phyloP scores from a whole-genome alignment of 805 yeast genomes.

The Kodamaea leandrae region DNA sequence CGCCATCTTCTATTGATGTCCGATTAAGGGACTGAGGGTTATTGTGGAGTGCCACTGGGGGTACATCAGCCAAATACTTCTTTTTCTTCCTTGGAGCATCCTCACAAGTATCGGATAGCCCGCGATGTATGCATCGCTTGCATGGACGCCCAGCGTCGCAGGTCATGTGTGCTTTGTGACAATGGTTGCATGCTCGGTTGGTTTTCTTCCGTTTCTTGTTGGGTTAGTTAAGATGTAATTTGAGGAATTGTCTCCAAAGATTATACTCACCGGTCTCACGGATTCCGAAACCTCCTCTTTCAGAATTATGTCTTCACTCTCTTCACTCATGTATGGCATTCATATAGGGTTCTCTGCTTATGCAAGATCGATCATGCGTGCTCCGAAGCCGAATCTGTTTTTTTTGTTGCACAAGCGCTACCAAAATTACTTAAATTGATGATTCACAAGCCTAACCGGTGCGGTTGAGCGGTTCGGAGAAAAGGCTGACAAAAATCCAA shows the following conservation, averaged over 20 bases:
- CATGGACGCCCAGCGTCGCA: conserved; percentile 88
- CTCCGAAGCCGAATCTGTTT: conserved; percentile 9
- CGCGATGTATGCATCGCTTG: conserved; percentile 68
- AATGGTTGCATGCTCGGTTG: conserved; percentile 83
- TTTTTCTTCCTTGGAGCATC: conserved; percentile 89
- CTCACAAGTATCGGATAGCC: conserved; percentile 65
- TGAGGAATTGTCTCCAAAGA: not conserved
- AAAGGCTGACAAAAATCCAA: no score
- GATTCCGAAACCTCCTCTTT: not conserved
- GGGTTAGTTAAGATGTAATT: conserved; percentile 1
- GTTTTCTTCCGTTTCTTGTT: conserved; percentile 58
- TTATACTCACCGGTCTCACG: conserved; percentile 8
- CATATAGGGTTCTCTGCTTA: not conserved
- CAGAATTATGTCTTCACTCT: not conserved
- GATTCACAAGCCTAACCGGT: no score
- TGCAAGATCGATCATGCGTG: conserved; percentile 3
- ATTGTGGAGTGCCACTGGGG: conserved; percentile 23
- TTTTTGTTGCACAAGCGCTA: conserved; percentile 6
- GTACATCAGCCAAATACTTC: conserved; percentile 72
- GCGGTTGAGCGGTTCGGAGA: no score
- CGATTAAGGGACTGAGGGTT: not conserved
- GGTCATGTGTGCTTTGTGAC: conserved; percentile 88
- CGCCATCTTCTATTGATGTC: not conserved
- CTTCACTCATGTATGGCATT: conserved; percentile 1
- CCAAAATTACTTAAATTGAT: conserved; percentile 1